phyloP scores from a whole-genome alignment of 2,329 filamentous ascomycete species.

The Diaporthe sp. region DNA sequence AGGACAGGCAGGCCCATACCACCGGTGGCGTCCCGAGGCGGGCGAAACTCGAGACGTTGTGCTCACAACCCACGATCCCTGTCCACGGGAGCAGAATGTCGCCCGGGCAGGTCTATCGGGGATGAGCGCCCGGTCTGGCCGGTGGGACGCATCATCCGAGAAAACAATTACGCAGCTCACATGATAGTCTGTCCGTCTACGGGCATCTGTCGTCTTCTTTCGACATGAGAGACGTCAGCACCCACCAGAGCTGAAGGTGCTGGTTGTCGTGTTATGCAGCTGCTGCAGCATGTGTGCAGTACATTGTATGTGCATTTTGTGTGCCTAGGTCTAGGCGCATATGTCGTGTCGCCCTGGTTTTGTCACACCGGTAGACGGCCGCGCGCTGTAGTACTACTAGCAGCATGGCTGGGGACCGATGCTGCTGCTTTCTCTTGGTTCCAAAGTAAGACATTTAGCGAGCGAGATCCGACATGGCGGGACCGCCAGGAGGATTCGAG shows the following conservation, averaged over 20 bases:
- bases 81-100: conserved; percentile 6
- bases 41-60: conserved; percentile 6
- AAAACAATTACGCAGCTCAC: conserved; percentile 7
- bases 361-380: conserved; percentile 29
- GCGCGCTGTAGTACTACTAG: conserved; percentile 6
- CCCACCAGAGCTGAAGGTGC: conserved; percentile 11
- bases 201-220: conserved; percentile 1
- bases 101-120: not conserved
- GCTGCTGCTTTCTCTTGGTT: conserved; percentile 21
- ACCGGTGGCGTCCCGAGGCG: conserved; percentile 20
- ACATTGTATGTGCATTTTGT: not conserved
- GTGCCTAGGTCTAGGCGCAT: conserved; percentile 15
- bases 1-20: not conserved
- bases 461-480: conserved; percentile 29
- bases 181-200: conserved; percentile 8
- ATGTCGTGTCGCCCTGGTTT: conserved; percentile 28
- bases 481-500: conserved; percentile 28
- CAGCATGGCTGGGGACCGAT: conserved; percentile 8
- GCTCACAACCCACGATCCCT: conserved; percentile 13
- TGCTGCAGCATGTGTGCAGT: not conserved
- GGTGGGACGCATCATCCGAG: conserved; percentile 4
- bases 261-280: conserved; percentile 25
- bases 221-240: conserved; percentile 17
- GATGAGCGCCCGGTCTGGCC: not conserved
- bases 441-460: conserved; percentile 16